Evolutionary conservation across 176 grass and related monocot genomes (phyloP).

Genomic region (Cenchrus purpureus): DNA sequence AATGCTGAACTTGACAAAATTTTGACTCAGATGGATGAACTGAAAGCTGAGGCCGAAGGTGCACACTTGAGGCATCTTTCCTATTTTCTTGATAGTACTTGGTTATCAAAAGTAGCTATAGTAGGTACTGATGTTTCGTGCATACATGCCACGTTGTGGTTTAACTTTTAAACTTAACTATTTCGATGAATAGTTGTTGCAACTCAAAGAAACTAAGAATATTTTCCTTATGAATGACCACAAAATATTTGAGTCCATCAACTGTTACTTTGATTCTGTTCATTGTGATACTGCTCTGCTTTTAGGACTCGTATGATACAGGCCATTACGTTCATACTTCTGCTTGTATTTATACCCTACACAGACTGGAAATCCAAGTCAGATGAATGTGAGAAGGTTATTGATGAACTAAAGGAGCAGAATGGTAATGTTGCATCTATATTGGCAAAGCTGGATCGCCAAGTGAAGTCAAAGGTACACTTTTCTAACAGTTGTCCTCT

Average conservation of each 20-base stretch:
- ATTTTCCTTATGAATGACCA: conserved; percentile 11
- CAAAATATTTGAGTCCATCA: neutral
- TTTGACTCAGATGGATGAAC: conserved; percentile 75
- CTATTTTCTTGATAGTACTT: conserved; percentile 18
- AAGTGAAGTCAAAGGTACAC: conserved; percentile 82
- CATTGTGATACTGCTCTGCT: neutral
- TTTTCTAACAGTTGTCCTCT: conserved; percentile 33
- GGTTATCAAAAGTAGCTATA: conserved; percentile 14
- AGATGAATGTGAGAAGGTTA: conserved; percentile 78
- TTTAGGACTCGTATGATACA: neutral
- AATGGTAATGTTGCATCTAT: conserved; percentile 62
- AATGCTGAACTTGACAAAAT: conserved; percentile 67
- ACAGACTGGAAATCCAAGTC: conserved; percentile 96
- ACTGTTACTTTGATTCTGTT: neutral
- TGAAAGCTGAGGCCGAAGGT: conserved; percentile 90
- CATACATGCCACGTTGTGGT: conserved; percentile 11
- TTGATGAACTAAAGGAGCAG: conserved; percentile 87
- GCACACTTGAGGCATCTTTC: conserved; percentile 34
- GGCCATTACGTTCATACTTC: neutral
- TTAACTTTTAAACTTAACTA: conserved; percentile 12
- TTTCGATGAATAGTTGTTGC: neutral
- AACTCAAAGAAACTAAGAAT: conserved; percentile 13
- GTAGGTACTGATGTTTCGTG: conserved; percentile 1
- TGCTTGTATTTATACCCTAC: conserved; percentile 31
- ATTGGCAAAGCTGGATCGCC: conserved; percentile 73